Conservation (phyloP, 108 stramenopile species). For the Skeletonema potamos region DNA sequence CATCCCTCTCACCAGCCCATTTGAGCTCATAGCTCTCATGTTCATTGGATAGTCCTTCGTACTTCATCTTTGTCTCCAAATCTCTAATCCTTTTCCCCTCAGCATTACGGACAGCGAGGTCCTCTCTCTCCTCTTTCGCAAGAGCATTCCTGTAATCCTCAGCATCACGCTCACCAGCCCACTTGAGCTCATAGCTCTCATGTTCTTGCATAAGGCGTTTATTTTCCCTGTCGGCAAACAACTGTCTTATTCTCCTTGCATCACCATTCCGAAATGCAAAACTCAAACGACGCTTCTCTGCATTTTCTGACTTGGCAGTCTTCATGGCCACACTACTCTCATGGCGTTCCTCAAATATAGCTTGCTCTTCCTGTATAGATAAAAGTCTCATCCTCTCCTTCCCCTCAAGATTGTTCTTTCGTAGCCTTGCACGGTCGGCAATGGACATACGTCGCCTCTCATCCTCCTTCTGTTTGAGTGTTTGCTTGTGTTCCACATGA, state of each 20-base stretch:
- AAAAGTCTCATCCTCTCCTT: slow-evolving; percentile 51
- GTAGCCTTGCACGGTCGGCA: slow-evolving; percentile 56
- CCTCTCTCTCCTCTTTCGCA: slow-evolving; percentile 28
- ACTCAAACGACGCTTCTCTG: slow-evolving; percentile 67
- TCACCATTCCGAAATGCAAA: slow-evolving; percentile 74
- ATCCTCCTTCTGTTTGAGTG: slow-evolving; percentile 71
- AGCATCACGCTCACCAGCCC: slow-evolving; percentile 75
- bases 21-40: slow-evolving; percentile 73
- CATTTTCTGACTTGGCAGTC: slow-evolving; percentile 36
- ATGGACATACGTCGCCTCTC: slow-evolving; percentile 63
- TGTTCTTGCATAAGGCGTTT: slow-evolving; percentile 51
- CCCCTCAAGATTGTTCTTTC: slow-evolving; percentile 66
- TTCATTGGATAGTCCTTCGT: slow-evolving; percentile 37
- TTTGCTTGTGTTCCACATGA: slow-evolving; percentile 75
- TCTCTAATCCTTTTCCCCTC: slow-evolving; percentile 20
- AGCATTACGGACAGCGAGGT: slow-evolving; percentile 23
- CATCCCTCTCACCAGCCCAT: slow-evolving; percentile 71
- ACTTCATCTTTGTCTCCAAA: slow-evolving; percentile 16
- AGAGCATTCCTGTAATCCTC: slow-evolving; percentile 60
- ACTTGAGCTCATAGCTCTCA: slow-evolving; percentile 62
- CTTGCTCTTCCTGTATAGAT: slow-evolving; percentile 61
- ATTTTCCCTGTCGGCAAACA: slow-evolving; percentile 45
- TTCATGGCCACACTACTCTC: slow-evolving; percentile 55
- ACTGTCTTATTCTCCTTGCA: slow-evolving; percentile 54
- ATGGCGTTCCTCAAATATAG: slow-evolving; percentile 62